phyloP scores from a whole-genome alignment of 208 protist genomes.

The Novymonas esmeraldas region DNA sequence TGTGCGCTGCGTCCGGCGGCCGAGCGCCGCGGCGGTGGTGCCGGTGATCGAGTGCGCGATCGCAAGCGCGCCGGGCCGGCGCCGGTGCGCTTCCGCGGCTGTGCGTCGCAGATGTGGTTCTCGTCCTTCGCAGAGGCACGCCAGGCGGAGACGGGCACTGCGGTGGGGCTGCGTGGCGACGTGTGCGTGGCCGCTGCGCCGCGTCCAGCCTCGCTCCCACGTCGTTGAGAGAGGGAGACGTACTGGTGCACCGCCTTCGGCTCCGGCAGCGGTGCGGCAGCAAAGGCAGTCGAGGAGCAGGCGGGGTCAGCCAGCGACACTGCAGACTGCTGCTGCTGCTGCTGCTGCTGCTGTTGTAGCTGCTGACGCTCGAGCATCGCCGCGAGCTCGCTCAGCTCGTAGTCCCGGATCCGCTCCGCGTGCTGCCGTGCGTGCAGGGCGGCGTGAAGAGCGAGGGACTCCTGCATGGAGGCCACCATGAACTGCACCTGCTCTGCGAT shows the following conservation, averaged over 20 bases:
- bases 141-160: background rate
- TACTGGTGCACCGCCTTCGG: constrained; percentile 1
- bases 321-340: constrained; percentile 37
- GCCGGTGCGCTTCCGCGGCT: background rate
- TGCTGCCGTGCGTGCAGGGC: constrained; percentile 64
- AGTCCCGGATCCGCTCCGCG: constrained; percentile 57
- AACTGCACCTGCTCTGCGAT: constrained; percentile 80
- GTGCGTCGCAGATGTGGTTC: background rate
- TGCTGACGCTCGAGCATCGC: constrained; percentile 63
- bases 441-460: constrained; percentile 59
- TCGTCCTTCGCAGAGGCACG: background rate
- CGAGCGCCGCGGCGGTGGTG: background rate
- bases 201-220: background rate
- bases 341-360: no score
- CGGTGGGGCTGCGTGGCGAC: background rate
- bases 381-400: constrained; percentile 51
- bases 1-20: background rate
- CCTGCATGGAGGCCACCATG: constrained; percentile 78
- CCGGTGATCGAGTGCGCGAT: background rate
- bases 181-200: background rate
- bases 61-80: background rate
- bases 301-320: no score
- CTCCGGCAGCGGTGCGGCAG: no score
- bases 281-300: no score
- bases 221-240: constrained; percentile 6